These are phyloP conservation scores for Jamesozyma jinghongensis DNA, from an alignment of 805 yeast species.

Conservation along the genomic window DNA sequence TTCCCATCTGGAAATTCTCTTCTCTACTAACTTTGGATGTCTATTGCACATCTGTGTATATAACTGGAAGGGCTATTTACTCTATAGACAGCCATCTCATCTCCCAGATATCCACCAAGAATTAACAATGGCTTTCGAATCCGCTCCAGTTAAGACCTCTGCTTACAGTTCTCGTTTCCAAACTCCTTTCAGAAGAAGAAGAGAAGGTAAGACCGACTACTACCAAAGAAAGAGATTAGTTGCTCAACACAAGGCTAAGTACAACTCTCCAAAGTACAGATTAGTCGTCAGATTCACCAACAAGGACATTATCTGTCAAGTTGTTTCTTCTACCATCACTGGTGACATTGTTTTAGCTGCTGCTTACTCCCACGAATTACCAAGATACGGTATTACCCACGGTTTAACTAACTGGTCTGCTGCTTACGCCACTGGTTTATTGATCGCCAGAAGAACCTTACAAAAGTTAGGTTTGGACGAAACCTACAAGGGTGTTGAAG, in stretches of 20 bases:
- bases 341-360: constrained; percentile 95
- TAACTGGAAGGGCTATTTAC: no score
- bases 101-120: no score
- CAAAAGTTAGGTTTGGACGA: constrained; percentile 97
- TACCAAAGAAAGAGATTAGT: constrained; percentile 99
- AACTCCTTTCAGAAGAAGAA: constrained; percentile 99
- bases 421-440: constrained; percentile 97
- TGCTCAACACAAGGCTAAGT: constrained; percentile 99
- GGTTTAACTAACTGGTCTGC: constrained; percentile 99
- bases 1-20: no score
- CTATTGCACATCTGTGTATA: no score
- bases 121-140: constrained; percentile 49
- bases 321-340: constrained; percentile 90
- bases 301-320: constrained; percentile 98
- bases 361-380: constrained; percentile 98
- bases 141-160: constrained; percentile 52
- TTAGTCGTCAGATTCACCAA: constrained; percentile 99
- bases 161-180: constrained; percentile 99
- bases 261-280: constrained; percentile 99
- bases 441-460: constrained; percentile 98
- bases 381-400: constrained; percentile 92
- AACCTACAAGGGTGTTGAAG: constrained; percentile 98
- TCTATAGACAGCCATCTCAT: not conserved
- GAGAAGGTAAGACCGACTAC: constrained; percentile 99
- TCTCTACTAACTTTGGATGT: no score